Evolutionary conservation across 2,329 filamentous ascomycete genomes (phyloP).

Genomic region (Apiospora phragmitis): DNA sequence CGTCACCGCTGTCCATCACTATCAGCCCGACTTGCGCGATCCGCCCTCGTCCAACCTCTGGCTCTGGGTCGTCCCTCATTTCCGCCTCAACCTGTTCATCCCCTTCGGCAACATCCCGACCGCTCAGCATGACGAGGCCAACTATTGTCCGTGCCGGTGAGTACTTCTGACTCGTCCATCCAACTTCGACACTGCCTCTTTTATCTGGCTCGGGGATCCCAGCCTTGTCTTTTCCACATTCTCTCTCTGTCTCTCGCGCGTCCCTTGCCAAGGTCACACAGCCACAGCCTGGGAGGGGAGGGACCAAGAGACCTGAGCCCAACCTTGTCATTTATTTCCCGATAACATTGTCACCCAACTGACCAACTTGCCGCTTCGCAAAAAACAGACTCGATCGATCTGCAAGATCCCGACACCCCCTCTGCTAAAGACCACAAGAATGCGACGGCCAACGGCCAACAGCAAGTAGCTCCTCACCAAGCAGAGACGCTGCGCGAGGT

Average conservation of each 20-base stretch:
- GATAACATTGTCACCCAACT: neutral
- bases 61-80: neutral
- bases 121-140: conserved; percentile 57
- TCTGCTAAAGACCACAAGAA: conserved; percentile 81
- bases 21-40: neutral
- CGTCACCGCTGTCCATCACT: neutral
- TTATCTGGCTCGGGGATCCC: neutral
- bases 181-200: neutral
- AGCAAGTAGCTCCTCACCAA: conserved; percentile 72
- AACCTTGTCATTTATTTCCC: neutral
- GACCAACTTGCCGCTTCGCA: neutral
- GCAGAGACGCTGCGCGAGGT: conserved; percentile 81
- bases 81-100: neutral
- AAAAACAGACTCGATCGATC: conserved; percentile 81
- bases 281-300: neutral
- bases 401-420: conserved; percentile 80
- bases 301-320: neutral
- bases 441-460: conserved; percentile 43
- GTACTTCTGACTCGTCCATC: conserved; percentile 28
- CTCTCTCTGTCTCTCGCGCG: neutral
- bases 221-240: neutral
- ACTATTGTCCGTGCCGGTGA: conserved; percentile 62
- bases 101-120: neutral
- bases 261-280: conserved; percentile 1
- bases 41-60: neutral